Evolutionary conservation across 129 eudicot genomes (phyloP).

Genomic region (Centaurea solstitialis): DNA sequence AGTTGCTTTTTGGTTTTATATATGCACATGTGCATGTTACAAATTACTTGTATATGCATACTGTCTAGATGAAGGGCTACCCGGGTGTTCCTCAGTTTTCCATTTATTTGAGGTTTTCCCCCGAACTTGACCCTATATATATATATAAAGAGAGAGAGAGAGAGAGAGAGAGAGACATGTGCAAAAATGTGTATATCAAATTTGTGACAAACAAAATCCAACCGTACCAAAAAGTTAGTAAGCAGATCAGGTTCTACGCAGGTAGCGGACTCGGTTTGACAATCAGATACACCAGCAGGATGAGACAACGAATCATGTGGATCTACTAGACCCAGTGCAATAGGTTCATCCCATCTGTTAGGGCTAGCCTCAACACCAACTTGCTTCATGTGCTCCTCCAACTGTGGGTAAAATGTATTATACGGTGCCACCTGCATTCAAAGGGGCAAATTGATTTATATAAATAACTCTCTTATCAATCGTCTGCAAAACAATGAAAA

Average conservation of each 20-base stretch:
- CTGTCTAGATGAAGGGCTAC: no score
- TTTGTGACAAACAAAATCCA: background rate
- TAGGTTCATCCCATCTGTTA: slow-evolving; percentile 72
- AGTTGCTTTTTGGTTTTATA: no score
- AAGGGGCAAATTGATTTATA: background rate
- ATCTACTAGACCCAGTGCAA: slow-evolving; percentile 41
- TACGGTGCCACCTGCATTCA: slow-evolving; percentile 87
- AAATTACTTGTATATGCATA: no score
- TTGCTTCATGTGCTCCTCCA: slow-evolving; percentile 85
- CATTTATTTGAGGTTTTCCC: no score
- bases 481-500: background rate
- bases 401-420: slow-evolving; percentile 80
- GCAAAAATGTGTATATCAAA: background rate
- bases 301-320: slow-evolving; percentile 41
- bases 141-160: background rate
- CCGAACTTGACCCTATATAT: background rate
- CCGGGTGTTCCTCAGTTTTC: no score
- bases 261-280: slow-evolving; percentile 59
- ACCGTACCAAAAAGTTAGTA: slow-evolving; percentile 77
- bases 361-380: slow-evolving; percentile 74
- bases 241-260: slow-evolving; percentile 83
- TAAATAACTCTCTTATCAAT: background rate
- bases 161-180: background rate
- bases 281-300: slow-evolving; percentile 46
- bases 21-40: no score